Base-by-base conservation (phyloP, 768 basidiomycete genomes). In the Mycena pura region DNA sequence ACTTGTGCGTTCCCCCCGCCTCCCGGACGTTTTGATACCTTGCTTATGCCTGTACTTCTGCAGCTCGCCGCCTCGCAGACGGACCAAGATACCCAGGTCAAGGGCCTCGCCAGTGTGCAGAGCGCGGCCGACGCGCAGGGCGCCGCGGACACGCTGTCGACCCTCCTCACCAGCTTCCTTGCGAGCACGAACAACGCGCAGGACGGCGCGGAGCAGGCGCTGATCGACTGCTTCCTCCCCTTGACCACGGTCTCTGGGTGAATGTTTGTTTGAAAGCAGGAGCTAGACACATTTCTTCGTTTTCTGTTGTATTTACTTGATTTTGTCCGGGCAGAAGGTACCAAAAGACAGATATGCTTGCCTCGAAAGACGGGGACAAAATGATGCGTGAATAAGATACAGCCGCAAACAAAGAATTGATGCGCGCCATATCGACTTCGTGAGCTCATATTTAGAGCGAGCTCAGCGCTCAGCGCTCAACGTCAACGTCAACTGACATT, bases 201-300 rank as follows among this genome's bases (percentile, higher is more conserved):
- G 44, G 63, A 64, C 25, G 63, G 63, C n/a, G 59, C 32, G 5
- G 13, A 17, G 9, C 31, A 64, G 31, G 63, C 63, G 3, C 27
- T 64, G 21, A 61, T 64, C 32, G 63, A 64, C 54, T 64, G 63
- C 54, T 61, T 57, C 59, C n/a, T 64, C 10, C 63, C 63, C 32
- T 24, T 61, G 17, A 51, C 22, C 40, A 48, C 57, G 7, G 63
- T 64, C n/a, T 64, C 63, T 29, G 63, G 57, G 32, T 64, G 47
- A 64, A 46, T 34, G 28, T 3, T 50, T 51, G 19, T 6, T 47
- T 34, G 46, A 57, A 36, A 47, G 48, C 13, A 46, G 54, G 29
- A 32, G 28, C 38, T n/a, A n/a, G 17, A 48, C 17, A 27, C n/a
- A n/a, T n/a, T 50, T 49, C 24, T 50, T 48, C n/a, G n/a, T 14